A percentile compares a stretch with the other conserved stretches of the same genome.
Evolutionary conservation across 306 rosid genomes (phyloP).

Genomic region (Albizia julibrissin): DNA sequence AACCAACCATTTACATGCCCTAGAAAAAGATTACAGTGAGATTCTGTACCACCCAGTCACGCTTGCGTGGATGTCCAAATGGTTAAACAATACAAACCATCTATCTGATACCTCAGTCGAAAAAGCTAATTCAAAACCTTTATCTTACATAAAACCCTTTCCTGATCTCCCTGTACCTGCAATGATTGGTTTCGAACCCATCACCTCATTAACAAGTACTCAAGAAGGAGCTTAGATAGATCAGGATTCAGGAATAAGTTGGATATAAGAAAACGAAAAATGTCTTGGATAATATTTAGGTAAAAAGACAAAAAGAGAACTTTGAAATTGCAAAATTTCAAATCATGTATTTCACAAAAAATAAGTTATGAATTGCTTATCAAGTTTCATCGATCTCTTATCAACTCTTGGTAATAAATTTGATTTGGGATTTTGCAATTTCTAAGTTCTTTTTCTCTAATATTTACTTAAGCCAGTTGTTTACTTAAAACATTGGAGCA

Average conservation of each 20-base stretch:
- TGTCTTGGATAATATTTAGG: background rate
- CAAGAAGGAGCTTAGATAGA: slow-evolving; percentile 26
- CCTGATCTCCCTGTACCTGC: slow-evolving; percentile 30
- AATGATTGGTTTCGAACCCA: slow-evolving; percentile 28
- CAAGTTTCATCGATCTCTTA: too few relatives aligned
- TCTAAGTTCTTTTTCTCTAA: too few relatives aligned
- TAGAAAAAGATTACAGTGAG: slow-evolving; percentile 43
- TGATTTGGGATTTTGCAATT: too few relatives aligned
- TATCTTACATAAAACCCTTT: slow-evolving; percentile 14
- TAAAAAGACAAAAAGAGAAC: too few relatives aligned
- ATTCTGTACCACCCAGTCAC: slow-evolving; percentile 38
- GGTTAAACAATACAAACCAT: slow-evolving; percentile 29
- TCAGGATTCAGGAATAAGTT: slow-evolving; percentile 1
- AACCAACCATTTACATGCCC: slow-evolving; percentile 36
- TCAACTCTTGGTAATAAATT: too few relatives aligned
- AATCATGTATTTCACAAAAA: too few relatives aligned
- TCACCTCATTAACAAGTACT: slow-evolving; percentile 30
- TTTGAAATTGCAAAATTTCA: too few relatives aligned
- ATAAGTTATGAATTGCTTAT: too few relatives aligned
- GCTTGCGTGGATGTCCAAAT: slow-evolving; percentile 8
- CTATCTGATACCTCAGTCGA: background rate
- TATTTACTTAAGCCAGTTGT: background rate
- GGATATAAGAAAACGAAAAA: background rate
- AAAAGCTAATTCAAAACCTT: slow-evolving; percentile 22
- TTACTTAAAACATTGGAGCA: slow-evolving; percentile 2